These are phyloP conservation scores for Carex pumila DNA, from an alignment of 176 grass and related monocot genomes.

Conservation along the genomic window DNA sequence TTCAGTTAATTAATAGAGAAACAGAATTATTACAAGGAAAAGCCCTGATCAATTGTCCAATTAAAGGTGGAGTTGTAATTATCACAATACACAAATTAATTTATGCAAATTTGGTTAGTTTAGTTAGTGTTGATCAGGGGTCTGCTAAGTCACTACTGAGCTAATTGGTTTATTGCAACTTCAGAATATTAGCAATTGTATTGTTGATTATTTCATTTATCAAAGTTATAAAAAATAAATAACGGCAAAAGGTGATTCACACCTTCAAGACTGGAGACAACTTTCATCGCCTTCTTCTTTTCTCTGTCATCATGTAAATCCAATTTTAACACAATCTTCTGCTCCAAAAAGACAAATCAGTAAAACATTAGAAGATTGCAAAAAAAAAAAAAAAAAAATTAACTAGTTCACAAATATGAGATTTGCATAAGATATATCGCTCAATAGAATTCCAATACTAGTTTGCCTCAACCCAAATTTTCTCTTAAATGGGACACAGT, in stretches of 20 bases:
- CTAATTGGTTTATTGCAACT: background rate
- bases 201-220: background rate
- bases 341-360: background rate
- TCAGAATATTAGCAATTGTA: background rate
- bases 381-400: no score
- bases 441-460: background rate
- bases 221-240: background rate
- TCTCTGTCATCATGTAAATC: constrained; percentile 64
- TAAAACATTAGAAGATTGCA: background rate
- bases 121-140: background rate
- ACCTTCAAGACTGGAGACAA: constrained; percentile 52
- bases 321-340: constrained; percentile 75
- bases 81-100: background rate
- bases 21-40: background rate
- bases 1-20: background rate
- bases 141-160: background rate
- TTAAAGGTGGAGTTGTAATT: background rate
- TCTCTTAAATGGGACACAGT: background rate
- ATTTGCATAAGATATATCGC: background rate
- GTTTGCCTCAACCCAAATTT: background rate
- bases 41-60: background rate
- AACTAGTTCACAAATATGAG: background rate
- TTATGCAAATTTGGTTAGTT: background rate
- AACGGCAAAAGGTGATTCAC: background rate
- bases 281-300: constrained; percentile 70